Conservation (phyloP, 1,284 basidiomycete species). For the Apiotrichum montevideense region DNA sequence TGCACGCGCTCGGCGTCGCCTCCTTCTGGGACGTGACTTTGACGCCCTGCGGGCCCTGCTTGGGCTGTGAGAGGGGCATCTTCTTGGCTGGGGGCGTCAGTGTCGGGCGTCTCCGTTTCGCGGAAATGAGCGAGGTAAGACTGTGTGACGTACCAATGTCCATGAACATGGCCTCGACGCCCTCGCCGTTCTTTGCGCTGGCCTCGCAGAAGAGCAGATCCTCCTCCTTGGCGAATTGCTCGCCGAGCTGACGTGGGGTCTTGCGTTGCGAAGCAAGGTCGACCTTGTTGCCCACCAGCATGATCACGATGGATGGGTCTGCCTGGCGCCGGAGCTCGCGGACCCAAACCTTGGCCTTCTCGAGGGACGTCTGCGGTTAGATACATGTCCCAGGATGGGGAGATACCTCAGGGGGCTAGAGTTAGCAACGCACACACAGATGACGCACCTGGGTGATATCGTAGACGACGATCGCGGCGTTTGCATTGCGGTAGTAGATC, state of each 20-base stretch:
- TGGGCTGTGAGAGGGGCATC: conserved; percentile 35
- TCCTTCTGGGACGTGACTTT: conserved; percentile 23
- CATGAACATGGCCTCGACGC: conserved; percentile 81
- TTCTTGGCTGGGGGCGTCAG: conserved; percentile 34
- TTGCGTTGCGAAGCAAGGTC: conserved; percentile 72
- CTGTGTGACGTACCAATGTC: conserved; percentile 55
- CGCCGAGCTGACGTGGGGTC: conserved; percentile 72
- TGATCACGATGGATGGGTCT: conserved; percentile 91
- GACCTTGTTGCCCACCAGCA: conserved; percentile 90
- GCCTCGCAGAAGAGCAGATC: conserved; percentile 94
- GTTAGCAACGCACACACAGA: conserved; percentile 8
- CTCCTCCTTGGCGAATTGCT: conserved; percentile 91
- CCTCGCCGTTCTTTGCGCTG: conserved; percentile 87
- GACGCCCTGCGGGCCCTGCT: conserved; percentile 25
- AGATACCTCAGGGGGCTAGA: conserved; percentile 30
- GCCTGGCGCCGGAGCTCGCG: conserved; percentile 94
- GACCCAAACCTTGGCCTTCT: conserved; percentile 96
- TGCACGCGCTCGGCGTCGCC: conserved; percentile 14
- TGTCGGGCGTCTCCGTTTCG: neutral
- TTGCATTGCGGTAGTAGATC: conserved; percentile 98
- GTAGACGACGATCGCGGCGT: conserved; percentile 96
- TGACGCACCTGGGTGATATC: conserved; percentile 70
- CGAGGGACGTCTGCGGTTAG: conserved; percentile 57
- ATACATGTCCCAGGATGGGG: neutral
- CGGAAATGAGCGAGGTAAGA: neutral